Conservation (phyloP, 1,139 yeast genomes). For the Suhomyces yuchorum region DNA sequence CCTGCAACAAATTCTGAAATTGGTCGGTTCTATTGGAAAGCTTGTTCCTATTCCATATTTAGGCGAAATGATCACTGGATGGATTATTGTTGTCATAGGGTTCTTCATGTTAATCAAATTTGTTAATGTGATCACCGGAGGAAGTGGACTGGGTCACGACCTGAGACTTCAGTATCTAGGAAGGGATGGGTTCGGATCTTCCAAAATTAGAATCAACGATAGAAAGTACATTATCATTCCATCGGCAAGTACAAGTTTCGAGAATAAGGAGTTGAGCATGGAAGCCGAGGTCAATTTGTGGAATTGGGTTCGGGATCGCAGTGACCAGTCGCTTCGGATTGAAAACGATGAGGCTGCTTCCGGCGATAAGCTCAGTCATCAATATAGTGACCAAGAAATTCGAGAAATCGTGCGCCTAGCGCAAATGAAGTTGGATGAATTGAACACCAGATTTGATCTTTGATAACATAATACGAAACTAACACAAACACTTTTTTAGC, state of each 20-base stretch:
- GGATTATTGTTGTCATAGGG: slow-evolving; percentile 20
- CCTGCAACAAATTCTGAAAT: slow-evolving; percentile 24
- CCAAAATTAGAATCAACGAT: slow-evolving; percentile 40
- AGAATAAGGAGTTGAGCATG: slow-evolving; percentile 33
- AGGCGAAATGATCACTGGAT: slow-evolving; percentile 29
- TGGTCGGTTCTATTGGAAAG: slow-evolving; percentile 34
- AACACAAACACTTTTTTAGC: background rate
- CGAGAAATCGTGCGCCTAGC: slow-evolving; percentile 58
- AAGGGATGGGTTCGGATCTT: slow-evolving; percentile 14
- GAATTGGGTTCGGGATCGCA: slow-evolving; percentile 76
- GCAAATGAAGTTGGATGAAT: slow-evolving; percentile 48
- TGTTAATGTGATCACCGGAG: slow-evolving; percentile 12
- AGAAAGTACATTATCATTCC: slow-evolving; percentile 51
- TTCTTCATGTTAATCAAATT: slow-evolving; percentile 16
- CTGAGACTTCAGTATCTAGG: slow-evolving; percentile 7
- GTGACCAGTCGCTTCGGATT: slow-evolving; percentile 27
- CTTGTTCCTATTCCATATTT: slow-evolving; percentile 34
- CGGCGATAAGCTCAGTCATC: slow-evolving; percentile 13
- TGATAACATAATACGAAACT: background rate
- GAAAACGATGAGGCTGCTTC: slow-evolving; percentile 11
- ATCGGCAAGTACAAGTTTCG: slow-evolving; percentile 42
- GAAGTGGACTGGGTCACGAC: slow-evolving; percentile 1
- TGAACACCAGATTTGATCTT: slow-evolving; percentile 17
- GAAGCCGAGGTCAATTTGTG: slow-evolving; percentile 70
- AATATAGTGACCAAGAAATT: slow-evolving; percentile 50